Evolutionary conservation across 345 rosid species (phyloP), one percentile per base, ranked within the genome.

Genomic region (Cochlearia excelsa): DNA sequence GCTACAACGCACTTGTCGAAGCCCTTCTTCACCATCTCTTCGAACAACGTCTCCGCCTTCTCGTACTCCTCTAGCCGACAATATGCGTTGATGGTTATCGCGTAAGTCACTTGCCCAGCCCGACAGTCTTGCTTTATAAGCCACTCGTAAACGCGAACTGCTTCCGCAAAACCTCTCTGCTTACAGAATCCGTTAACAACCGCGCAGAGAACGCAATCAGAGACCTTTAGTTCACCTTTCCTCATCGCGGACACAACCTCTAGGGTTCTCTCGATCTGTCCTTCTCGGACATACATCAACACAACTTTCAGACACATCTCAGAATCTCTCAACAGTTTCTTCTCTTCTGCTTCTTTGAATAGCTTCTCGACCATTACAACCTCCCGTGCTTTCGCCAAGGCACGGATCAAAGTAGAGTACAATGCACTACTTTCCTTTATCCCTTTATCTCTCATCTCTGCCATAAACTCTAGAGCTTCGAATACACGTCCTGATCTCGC

Each of bases 31-130:
- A 79, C 80, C 97, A 90, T 90, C 72, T 87, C 94, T 1, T 46
- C 49, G 43, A 87, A 84, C 60, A 74, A 54, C 72, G 2, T 75
- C 59, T 86, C 94, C 0, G 97, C 95, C 72, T 81, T 77, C 1
- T 76, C 48, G 59, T 82, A 78, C 48, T 77, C 77, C 52, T 81
- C 84, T 9, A 73, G 55, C 1, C 86, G 78, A 64, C 75, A 84
- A 65, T 90, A 84, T 0, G 86, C 81, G 7, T 84, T 90, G 59
- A 90, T 82, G 3, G 71, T 75, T 0, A 83, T 84, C 2, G 97
- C 89, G 72, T 82, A 87, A 7, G 97, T 85, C 78, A 90, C 95
- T 60, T 90, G 97, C 26, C 97, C 97, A 0, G 95, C 94, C 41
- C 76, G 75, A 46, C 84, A 84, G 30, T 83, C 85, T 30, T 67